phyloP scores from a whole-genome alignment of 805 yeast species.

The Wickerhamomyces hampshirensis region DNA sequence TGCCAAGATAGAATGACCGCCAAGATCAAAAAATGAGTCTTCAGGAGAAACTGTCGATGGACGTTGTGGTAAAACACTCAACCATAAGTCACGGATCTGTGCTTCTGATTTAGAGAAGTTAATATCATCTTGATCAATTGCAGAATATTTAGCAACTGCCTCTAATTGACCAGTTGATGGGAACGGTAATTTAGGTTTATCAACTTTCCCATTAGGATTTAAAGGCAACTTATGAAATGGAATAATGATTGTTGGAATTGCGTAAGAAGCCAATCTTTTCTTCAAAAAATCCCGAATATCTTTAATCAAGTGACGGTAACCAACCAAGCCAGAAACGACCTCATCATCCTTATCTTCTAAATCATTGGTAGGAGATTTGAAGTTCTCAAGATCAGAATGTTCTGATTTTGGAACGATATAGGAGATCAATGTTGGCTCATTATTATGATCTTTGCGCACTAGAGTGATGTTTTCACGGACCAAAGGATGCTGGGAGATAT shows the following conservation, averaged over 20 bases:
- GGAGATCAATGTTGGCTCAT: conserved; percentile 87
- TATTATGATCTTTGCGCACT: conserved; percentile 87
- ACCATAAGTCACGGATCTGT: conserved; percentile 78
- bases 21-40: conserved; percentile 94
- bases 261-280: conserved; percentile 86
- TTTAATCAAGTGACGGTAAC: conserved; percentile 70
- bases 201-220: conserved; percentile 98
- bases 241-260: conserved; percentile 87
- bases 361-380: conserved; percentile 38
- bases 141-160: conserved; percentile 55
- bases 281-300: conserved; percentile 79
- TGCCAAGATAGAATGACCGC: conserved; percentile 96
- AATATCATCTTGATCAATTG: conserved; percentile 38
- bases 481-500: conserved; percentile 85
- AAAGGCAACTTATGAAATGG: conserved; percentile 84
- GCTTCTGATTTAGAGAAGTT: conserved; percentile 62
- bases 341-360: conserved; percentile 47
- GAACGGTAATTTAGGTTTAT: conserved; percentile 93
- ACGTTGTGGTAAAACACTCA: conserved; percentile 73
- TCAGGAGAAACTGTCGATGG: conserved; percentile 73
- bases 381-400: conserved; percentile 39
- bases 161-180: conserved; percentile 86
- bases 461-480: conserved; percentile 92
- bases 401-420: conserved; percentile 82
- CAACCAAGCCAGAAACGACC: conserved; percentile 73